Percentiles rank a stretch among this genome's conserved stretches.
These are phyloP conservation scores for Elaeagnus macrophylla DNA, from an alignment of 306 rosid genomes.

Conservation along the genomic window DNA sequence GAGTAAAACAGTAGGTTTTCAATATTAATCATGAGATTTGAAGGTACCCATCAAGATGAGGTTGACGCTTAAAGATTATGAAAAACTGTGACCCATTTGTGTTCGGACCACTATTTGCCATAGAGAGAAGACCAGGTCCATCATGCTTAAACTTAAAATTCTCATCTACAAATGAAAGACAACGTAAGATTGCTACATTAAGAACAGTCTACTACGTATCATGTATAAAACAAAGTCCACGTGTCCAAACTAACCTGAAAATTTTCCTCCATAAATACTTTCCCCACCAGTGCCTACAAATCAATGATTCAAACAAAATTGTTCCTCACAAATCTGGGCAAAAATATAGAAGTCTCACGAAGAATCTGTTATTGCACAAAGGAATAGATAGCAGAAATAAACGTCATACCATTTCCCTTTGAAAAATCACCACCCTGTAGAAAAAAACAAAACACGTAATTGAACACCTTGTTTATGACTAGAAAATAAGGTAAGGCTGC, in stretches of 20 bases:
- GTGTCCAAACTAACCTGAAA: conserved; percentile 53
- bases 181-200: conserved; percentile 4
- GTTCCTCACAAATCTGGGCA: conserved; percentile 29
- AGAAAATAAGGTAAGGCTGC: not conserved
- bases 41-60: conserved; percentile 85
- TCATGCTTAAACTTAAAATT: conserved; percentile 70
- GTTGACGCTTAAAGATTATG: conserved; percentile 73
- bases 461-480: conserved; percentile 5
- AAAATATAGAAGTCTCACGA: conserved; percentile 22
- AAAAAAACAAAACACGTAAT: conserved; percentile 13
- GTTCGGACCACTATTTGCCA: conserved; percentile 95
- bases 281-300: conserved; percentile 95
- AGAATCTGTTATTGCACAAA: conserved; percentile 18
- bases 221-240: conserved; percentile 12
- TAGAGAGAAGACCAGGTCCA: conserved; percentile 80
- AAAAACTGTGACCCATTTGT: conserved; percentile 98
- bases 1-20: not conserved
- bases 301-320: conserved; percentile 23
- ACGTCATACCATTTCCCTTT: conserved; percentile 74
- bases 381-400: conserved; percentile 15
- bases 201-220: conserved; percentile 7
- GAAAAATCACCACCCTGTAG: conserved; percentile 96
- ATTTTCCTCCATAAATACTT: conserved; percentile 93
- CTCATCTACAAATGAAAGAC: conserved; percentile 60
- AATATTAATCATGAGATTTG: conserved; percentile 10